Evolutionary conservation across 352 stramenopile genomes (phyloP), one percentile per base, ranked within the genome.

Genomic region (Phytophthora crassamura): DNA sequence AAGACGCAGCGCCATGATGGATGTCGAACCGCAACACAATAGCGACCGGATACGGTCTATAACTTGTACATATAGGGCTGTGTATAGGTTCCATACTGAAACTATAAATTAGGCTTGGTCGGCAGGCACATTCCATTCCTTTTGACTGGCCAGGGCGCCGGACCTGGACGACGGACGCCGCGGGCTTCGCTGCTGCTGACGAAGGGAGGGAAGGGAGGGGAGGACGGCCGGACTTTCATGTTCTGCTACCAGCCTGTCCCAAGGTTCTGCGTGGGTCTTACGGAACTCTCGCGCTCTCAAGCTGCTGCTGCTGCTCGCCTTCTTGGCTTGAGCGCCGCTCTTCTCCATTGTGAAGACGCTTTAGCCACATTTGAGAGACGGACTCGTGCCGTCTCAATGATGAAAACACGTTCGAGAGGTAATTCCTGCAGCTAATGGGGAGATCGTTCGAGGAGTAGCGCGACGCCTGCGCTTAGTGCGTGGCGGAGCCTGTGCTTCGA

Each of bases 301-400:
- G n/a, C 16, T 61, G 46, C 53, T 67, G 45, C 51, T 62, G 58
- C 10, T 59, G 64, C 51, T 67, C 38, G 51, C 57, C 51, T 60
- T 58, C 32, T 25, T 4, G 50, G 57, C 14, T 68, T 40, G 60
- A 74, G 66, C 40, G 54, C 59, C 60, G 48, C 60, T 67, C 60
- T 74, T 70, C 59, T 61, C 33, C 49, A 74, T 69, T 75, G 51
- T 78, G 70, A 73, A 67, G 70, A 78, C 45, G 43, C 12, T 63
- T 78, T 78, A 78, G 70, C 70, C 70, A 75, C 55, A 78, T 73
- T 78, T 78, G 70, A 78, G 70, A 67, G 66, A 60, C 10, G 54
- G 49, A 30, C 32, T 56, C 36, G 34, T 12, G 55, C 51, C 36
- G 28, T 63, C 56, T 78, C 56, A 42, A 64, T 75, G 70, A 78